A percentile compares a stretch with the other conserved stretches of the same genome.
Conservation (phyloP, 495 filamentous ascomycete species). For the Neurospora intermedia region DNA sequence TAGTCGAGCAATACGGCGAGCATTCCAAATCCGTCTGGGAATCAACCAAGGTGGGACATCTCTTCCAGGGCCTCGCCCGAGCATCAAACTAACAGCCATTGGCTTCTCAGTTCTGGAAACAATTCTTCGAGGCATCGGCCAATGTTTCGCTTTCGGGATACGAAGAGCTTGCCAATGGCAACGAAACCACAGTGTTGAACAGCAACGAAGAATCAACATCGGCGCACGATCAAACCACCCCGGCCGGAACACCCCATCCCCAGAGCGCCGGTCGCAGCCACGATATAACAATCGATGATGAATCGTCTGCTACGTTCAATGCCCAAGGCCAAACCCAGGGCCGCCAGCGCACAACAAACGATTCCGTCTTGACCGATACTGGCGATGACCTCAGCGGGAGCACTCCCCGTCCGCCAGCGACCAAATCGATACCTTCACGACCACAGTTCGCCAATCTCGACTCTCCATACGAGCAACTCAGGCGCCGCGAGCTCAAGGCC, state of each 20-base stretch:
- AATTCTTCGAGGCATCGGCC: slow-evolving; percentile 97
- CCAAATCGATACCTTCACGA: slow-evolving; percentile 25
- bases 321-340: slow-evolving; percentile 17
- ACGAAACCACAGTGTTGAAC: slow-evolving; percentile 36
- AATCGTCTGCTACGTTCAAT: slow-evolving; percentile 22
- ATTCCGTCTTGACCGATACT: slow-evolving; percentile 42
- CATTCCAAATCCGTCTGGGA: slow-evolving; percentile 94
- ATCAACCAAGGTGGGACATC: slow-evolving; percentile 63
- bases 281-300: slow-evolving; percentile 26
- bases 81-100: slow-evolving; percentile 7
- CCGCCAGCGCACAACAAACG: slow-evolving; percentile 32
- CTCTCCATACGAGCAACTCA: slow-evolving; percentile 57
- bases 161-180: slow-evolving; percentile 59
- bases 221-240: slow-evolving; percentile 27
- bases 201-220: slow-evolving; percentile 22
- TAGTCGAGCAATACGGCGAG: slow-evolving; percentile 94
- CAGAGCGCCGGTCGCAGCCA: slow-evolving; percentile 24
- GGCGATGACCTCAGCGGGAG: slow-evolving; percentile 40
- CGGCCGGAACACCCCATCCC: slow-evolving; percentile 32
- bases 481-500: slow-evolving; percentile 39
- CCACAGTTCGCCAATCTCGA: slow-evolving; percentile 48
- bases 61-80: neutral
- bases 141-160: slow-evolving; percentile 97
- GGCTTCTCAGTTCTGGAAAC: slow-evolving; percentile 82
- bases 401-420: slow-evolving; percentile 40